A percentile compares a stretch with the other conserved stretches of the same genome.
These are phyloP conservation scores for Intubia oerlemansii DNA, from an alignment of 2,329 filamentous ascomycete species.

Conservation along the genomic window DNA sequence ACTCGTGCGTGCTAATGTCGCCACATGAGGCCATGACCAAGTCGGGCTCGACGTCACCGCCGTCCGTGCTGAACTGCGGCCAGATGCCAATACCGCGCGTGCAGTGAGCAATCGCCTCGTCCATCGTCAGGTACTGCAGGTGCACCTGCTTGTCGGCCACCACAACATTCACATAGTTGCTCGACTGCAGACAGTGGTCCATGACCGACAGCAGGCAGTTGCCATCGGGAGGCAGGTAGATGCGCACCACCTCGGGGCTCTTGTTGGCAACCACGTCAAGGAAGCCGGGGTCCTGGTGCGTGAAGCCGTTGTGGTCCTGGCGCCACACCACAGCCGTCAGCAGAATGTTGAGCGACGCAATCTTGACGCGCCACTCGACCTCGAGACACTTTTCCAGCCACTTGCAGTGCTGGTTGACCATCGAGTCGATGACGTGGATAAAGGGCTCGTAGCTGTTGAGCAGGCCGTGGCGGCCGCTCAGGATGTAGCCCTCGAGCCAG, in stretches of 20 bases:
- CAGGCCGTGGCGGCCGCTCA: constrained; percentile 54
- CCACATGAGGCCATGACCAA: constrained; percentile 58
- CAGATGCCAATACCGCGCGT: constrained; percentile 62
- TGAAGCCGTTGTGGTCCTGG: constrained; percentile 71
- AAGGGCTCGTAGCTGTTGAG: constrained; percentile 71
- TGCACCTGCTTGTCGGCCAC: constrained; percentile 66
- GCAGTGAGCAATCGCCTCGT: constrained; percentile 53
- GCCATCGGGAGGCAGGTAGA: constrained; percentile 62
- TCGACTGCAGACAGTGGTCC: constrained; percentile 52
- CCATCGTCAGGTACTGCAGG: constrained; percentile 54
- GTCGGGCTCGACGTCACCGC: constrained; percentile 45
- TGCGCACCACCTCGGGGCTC: constrained; percentile 57
- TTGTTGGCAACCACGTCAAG: constrained; percentile 64
- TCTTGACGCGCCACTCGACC: constrained; percentile 52
- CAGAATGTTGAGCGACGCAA: constrained; percentile 60
- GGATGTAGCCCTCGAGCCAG: constrained; percentile 60
- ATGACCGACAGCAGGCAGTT: constrained; percentile 58
- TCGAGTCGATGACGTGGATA: constrained; percentile 65
- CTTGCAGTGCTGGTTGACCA: constrained; percentile 72
- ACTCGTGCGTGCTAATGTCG: constrained; percentile 53
- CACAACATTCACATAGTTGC: constrained; percentile 65
- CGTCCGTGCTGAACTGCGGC: constrained; percentile 55
- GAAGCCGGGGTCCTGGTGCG: constrained; percentile 54
- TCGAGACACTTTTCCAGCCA: constrained; percentile 70
- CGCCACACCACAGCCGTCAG: constrained; percentile 62